Base-by-base conservation (phyloP, 176 grass and related monocot species). In the Pontederia paniculata region DNA sequence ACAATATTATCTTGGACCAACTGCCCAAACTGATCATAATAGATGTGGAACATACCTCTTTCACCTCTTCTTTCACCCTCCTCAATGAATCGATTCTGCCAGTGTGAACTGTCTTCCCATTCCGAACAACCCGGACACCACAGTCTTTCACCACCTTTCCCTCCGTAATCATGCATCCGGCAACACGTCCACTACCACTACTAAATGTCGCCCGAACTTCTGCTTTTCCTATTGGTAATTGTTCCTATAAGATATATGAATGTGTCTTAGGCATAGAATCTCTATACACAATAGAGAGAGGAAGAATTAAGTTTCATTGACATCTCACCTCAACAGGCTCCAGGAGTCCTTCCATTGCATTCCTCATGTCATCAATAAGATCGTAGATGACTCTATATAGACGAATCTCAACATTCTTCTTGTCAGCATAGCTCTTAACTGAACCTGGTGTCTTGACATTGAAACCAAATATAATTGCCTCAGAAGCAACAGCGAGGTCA, bases 271-370 rank as follows among this genome's bases (percentile, higher is more conserved):
- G 14, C 48, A 0, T 50, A 50, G 15, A 17, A 50, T 13, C 10
- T 42, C 2, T 1, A 55, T 9, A 21, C 11, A 23, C 23, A 20
- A 10, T 23, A 23, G 54, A 3, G 13, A 54, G 22, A 45, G n/a
- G 14, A 62, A 61, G 37, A 47, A 63, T 23, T 21, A 11, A 48
- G 9, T 8, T 63, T 19, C 31, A 16, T n/a, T 12, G 23, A 58
- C 9, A 50, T 50, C 63, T 79, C 85, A 96, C 91, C 91, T 96
- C 91, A 57, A 76, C 86, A 60, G 17, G 86, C 65, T 96, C 91
- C 73, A 96, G 77, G 60, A 89, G 91, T 42, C 85, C 91, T 81
- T 96, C 91, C 91, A 96, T 96, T 65, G 91, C 82, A 78, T 96
- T 96, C 65, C 91, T 63, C 63, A 96, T 76, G 47, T 83, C 86